These are phyloP conservation scores for Biancaea sappan DNA, from an alignment of 306 rosid genomes.

Conservation along the genomic window DNA sequence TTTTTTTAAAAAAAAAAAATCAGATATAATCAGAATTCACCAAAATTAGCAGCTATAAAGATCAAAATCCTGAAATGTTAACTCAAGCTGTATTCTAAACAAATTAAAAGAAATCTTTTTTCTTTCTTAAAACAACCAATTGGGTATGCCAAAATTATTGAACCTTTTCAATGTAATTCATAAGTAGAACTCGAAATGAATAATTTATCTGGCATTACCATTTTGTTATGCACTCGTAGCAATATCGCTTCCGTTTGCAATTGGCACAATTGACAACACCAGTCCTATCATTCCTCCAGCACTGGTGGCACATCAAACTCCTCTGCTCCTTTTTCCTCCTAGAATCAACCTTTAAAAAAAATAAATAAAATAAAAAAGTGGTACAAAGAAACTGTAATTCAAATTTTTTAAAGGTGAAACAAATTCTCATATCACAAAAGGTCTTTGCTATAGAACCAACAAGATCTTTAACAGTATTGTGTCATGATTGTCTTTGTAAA, in stretches of 20 bases:
- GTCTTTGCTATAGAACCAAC: conserved; percentile 9
- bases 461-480: conserved; percentile 6
- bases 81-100: conserved; percentile 2
- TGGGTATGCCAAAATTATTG: conserved; percentile 13
- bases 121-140: not conserved
- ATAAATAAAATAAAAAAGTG: conserved; percentile 33
- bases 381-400: conserved; percentile 19
- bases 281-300: conserved; percentile 47
- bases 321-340: conserved; percentile 31
- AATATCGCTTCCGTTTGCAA: conserved; percentile 62
- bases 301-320: conserved; percentile 63
- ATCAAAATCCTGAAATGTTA: conserved; percentile 28
- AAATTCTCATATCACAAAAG: conserved; percentile 18
- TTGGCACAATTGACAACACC: conserved; percentile 46
- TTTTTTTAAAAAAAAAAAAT: conserved; percentile 25
- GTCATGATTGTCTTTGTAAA: conserved; percentile 7
- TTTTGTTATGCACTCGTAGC: conserved; percentile 61
- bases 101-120: not conserved
- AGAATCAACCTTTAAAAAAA: conserved; percentile 50
- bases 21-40: too few species aligned
- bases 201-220: conserved; percentile 46
- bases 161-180: conserved; percentile 12
- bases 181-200: conserved; percentile 1
- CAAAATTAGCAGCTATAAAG: conserved; percentile 11
- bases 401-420: conserved; percentile 3